These are phyloP conservation scores for Mucor racemosus DNA, from an alignment of 371 early-diverging fungal species.

Conservation along the genomic window DNA sequence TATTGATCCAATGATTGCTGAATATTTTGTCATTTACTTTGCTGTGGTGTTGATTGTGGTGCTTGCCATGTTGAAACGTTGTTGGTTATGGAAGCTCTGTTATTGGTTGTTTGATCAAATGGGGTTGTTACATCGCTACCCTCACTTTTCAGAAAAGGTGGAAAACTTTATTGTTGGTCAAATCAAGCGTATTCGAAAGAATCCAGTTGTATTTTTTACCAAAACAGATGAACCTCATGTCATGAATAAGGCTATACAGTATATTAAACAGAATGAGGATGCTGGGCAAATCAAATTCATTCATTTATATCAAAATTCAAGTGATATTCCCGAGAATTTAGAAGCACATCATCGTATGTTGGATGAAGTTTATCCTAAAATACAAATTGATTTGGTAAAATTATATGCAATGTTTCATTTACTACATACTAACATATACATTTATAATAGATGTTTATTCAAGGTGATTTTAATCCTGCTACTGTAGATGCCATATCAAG, in stretches of 20 bases:
- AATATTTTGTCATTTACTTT: conserved; percentile 58
- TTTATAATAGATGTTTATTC: conserved; percentile 41
- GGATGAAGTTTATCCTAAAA: conserved; percentile 57
- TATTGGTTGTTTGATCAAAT: conserved; percentile 41
- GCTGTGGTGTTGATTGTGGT: conserved; percentile 42
- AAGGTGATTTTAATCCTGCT: conserved; percentile 49
- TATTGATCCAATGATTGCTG: conserved; percentile 51
- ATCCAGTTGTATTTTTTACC: conserved; percentile 59
- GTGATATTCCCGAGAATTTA: conserved; percentile 46
- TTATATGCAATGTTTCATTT: no score
- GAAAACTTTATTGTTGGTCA: conserved; percentile 29
- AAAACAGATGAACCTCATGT: conserved; percentile 63
- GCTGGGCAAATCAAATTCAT: conserved; percentile 55
- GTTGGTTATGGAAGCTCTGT: conserved; percentile 47
- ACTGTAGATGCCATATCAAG: conserved; percentile 52
- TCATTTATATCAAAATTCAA: conserved; percentile 38
- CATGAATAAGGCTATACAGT: conserved; percentile 62
- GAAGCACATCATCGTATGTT: conserved; percentile 51
- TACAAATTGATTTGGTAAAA: conserved; percentile 53
- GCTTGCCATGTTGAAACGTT: conserved; percentile 46
- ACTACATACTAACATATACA: not conserved
- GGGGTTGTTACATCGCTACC: conserved; percentile 21
- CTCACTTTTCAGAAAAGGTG: conserved; percentile 23
- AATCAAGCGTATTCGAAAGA: conserved; percentile 43
- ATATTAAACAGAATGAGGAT: conserved; percentile 55